Evolutionary conservation across 768 basidiomycete species (phyloP).

Genomic region (Collybia sordida): DNA sequence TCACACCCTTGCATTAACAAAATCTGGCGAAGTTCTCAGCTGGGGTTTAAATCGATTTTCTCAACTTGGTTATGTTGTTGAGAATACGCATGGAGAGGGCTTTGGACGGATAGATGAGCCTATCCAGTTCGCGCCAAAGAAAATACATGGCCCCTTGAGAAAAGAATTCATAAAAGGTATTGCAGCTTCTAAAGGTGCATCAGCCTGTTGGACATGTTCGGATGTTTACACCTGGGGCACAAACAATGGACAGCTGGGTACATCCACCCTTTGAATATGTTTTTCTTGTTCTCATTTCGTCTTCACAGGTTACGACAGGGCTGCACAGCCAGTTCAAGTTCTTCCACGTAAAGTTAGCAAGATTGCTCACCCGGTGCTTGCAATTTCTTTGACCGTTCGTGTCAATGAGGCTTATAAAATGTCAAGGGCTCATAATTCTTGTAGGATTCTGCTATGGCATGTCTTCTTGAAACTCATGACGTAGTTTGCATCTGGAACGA

Average conservation of each 20-base stretch:
- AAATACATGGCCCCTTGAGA: constrained; percentile 72
- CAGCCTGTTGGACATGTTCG: constrained; percentile 81
- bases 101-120: constrained; percentile 60
- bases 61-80: constrained; percentile 86
- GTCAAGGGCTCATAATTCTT: neutral
- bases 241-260: constrained; percentile 89
- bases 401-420: neutral
- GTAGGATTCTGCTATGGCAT: constrained; percentile 82
- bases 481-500: constrained; percentile 85
- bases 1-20: constrained; percentile 87
- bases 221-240: constrained; percentile 90
- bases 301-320: constrained; percentile 70
- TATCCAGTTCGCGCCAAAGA: constrained; percentile 74
- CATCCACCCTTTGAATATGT: neutral
- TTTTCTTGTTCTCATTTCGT: neutral
- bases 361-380: constrained; percentile 66
- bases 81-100: constrained; percentile 37
- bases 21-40: constrained; percentile 77
- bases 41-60: constrained; percentile 92
- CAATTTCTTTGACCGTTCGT: constrained; percentile 74
- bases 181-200: constrained; percentile 84
- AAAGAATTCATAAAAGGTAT: constrained; percentile 79
- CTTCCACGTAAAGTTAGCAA: constrained; percentile 81
- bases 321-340: constrained; percentile 71
- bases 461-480: constrained; percentile 75